Evolutionary conservation across 2,329 filamentous ascomycete genomes (phyloP).

Genomic region (Aspergillus ustus): DNA sequence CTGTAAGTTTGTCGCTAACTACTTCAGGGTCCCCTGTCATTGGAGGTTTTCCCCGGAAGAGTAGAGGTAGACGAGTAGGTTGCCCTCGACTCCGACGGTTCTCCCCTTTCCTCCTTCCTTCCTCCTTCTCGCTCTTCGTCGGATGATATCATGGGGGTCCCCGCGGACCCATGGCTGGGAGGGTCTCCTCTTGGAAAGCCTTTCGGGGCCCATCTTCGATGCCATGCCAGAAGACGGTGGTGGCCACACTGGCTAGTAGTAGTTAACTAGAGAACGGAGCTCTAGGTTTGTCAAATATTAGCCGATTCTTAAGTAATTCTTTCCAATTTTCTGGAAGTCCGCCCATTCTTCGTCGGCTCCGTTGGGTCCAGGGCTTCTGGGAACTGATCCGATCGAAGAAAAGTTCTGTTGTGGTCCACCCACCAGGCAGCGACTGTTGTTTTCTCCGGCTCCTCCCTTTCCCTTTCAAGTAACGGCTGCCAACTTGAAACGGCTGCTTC

Average conservation of each 20-base stretch:
- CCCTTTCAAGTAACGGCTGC: constrained; percentile 3
- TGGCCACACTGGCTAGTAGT: background rate
- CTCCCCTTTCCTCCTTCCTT: background rate
- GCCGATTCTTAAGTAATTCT: constrained; percentile 6
- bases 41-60: constrained; percentile 11
- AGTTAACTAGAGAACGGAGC: background rate
- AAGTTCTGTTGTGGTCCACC: background rate
- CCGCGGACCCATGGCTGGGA: background rate
- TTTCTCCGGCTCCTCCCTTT: constrained; percentile 5
- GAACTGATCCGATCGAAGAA: constrained; percentile 18
- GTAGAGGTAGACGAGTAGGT: constrained; percentile 16
- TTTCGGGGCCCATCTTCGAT: background rate
- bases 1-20: constrained; percentile 2
- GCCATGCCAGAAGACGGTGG: background rate
- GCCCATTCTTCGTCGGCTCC: background rate
- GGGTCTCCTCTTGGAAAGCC: background rate
- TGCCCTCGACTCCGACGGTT: background rate
- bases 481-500: constrained; percentile 4
- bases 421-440: background rate
- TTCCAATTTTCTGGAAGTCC: constrained; percentile 7
- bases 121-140: background rate
- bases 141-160: constrained; percentile 13
- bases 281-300: background rate
- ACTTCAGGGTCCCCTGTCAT: background rate
- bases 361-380: constrained; percentile 2